These are phyloP conservation scores for Grigorovia transvaalensis DNA, from an alignment of 805 yeast species.

Conservation along the genomic window DNA sequence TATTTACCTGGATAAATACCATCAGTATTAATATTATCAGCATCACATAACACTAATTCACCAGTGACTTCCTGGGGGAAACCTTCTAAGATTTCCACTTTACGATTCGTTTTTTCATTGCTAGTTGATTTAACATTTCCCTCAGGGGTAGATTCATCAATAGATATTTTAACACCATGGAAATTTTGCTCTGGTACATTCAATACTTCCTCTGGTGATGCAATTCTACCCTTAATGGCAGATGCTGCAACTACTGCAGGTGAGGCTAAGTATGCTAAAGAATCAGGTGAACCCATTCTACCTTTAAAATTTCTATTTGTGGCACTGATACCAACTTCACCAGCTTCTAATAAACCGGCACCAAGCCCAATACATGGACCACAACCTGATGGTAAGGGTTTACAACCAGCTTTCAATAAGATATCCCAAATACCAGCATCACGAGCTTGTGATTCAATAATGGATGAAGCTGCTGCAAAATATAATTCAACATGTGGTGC, in stretches of 20 bases:
- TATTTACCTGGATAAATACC: conserved; percentile 99
- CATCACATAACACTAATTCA: conserved; percentile 88
- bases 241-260: conserved; percentile 99
- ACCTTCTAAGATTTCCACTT: conserved; percentile 74
- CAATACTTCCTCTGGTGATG: conserved; percentile 75
- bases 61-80: conserved; percentile 87
- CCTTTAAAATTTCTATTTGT: conserved; percentile 98
- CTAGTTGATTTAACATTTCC: conserved; percentile 12
- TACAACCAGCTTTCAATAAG: conserved; percentile 86
- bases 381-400: conserved; percentile 94
- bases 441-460: conserved; percentile 89
- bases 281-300: conserved; percentile 97
- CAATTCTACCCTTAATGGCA: conserved; percentile 90
- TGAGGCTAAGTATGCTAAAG: conserved; percentile 88
- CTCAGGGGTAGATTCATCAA: conserved; percentile 2
- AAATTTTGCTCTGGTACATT: conserved; percentile 46
- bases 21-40: conserved; percentile 94
- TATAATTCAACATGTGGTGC: conserved; percentile 90
- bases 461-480: conserved; percentile 93
- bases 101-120: conserved; percentile 25
- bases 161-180: conserved; percentile 38
- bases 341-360: conserved; percentile 83
- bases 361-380: conserved; percentile 99
- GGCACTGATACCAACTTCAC: conserved; percentile 97
- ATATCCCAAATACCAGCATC: conserved; percentile 86